Conservation (phyloP, 768 basidiomycete genomes). For the Kwoniella dendrophila region DNA sequence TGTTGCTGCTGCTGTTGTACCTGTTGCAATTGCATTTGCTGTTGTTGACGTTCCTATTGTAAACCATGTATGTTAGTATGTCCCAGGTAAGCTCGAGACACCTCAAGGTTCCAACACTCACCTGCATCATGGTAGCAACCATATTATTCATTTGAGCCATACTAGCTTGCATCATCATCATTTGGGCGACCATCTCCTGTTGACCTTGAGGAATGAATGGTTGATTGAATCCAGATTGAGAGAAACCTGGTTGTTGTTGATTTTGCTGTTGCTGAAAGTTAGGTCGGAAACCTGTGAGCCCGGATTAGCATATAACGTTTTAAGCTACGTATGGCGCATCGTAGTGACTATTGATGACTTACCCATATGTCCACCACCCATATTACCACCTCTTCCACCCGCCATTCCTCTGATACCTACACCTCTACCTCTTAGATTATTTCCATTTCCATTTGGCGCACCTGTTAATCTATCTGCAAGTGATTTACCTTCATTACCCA, state of each 20-base stretch:
- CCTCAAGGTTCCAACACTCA: constrained; percentile 9
- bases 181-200: constrained; percentile 77
- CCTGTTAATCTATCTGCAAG: constrained; percentile 82
- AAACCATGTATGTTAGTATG: background rate
- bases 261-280: constrained; percentile 30
- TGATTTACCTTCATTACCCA: constrained; percentile 67
- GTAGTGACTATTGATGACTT: constrained; percentile 2
- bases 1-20: constrained; percentile 17
- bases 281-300: constrained; percentile 35
- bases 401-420: constrained; percentile 24
- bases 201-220: constrained; percentile 42
- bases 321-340: background rate
- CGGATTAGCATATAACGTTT: too few relatives aligned
- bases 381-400: constrained; percentile 16
- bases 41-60: constrained; percentile 19
- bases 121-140: constrained; percentile 47
- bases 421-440: constrained; percentile 19
- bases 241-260: constrained; percentile 21
- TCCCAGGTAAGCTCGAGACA: background rate
- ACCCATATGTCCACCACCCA: constrained; percentile 21
- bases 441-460: too few relatives aligned
- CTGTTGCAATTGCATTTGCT: constrained; percentile 6
- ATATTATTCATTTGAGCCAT: constrained; percentile 62
- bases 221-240: constrained; percentile 35
- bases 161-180: constrained; percentile 86